Evolutionary conservation across 116 monocot species (phyloP), one percentile per base, ranked within the genome.

Genomic region (Phalaenopsis hybrid): DNA sequence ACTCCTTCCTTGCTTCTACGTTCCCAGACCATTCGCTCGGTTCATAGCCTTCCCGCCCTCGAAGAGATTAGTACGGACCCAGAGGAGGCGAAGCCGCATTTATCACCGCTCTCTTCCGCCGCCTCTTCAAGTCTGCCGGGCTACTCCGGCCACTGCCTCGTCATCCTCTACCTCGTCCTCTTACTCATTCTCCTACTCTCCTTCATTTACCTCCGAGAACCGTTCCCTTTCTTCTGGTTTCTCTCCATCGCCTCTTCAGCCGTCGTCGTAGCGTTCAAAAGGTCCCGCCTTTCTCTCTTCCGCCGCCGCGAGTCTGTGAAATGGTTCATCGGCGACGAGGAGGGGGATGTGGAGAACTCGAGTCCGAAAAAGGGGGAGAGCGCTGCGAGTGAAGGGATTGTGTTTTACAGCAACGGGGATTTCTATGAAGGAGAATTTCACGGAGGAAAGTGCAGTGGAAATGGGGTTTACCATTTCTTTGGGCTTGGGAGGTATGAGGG

Each of bases 341-440:
- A 75, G 3, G 75, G 45, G 15, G 75, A 45, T 34, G 70, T 33
- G 70, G 70, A 70, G 70, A 70, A 70, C 34, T 34, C 28, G 70
- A 70, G 57, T 8, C 4, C 11, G 5, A 78, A 52, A 6, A 17
- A 8, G 28, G 52, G 13, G 21, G 86, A 48, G 37, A 68, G 57
- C 63, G 33, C 33, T 18, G 70, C 34, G 28, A 34, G 23, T 4
- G 86, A 86, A 44, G 82, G 82, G 1, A 84, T 88, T 6, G 79
- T 75, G 65, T 79, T 85, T 28, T 82, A 80, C 69, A 23, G 78
- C 81, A 87, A 90, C 72, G 90, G 87, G 58, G 89, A 86, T 33
- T 49, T 76, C 5, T 90, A 90, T 44, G 85, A 87, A 37, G 90
- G 87, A 34, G 87, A 90, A 75, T 87, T 87, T 16, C 49, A 83